Base-by-base conservation (phyloP, 768 basidiomycete genomes). In the Tricholoma matsutake region DNA sequence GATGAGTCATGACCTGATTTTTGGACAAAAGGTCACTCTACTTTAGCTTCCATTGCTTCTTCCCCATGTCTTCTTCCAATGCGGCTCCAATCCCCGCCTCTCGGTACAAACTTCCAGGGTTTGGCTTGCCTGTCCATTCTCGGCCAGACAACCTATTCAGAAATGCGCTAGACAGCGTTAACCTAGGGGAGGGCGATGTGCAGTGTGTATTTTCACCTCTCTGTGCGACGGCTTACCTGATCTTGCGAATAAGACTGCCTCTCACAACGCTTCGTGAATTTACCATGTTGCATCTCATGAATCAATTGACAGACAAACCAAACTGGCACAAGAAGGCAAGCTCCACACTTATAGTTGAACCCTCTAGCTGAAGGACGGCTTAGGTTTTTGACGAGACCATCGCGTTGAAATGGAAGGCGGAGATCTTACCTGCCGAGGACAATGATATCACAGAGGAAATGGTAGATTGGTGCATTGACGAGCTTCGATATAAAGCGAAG, bases 391-490 rank as follows among this genome's bases (percentile, higher is more conserved):
- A 43, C 14, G 41, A 57, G 31, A 18, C 39, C 20, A 29, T 43
- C 32, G 32, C 28, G 18, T 57, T 28, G 10, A 57, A 57, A 8
- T 37, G 56, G 56, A 57, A 37, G 32, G 39, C 39, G 9, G 56
- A 57, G 32, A 25, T 20, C 2, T 57, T 57, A 29, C 28, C 56
- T n/a, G 39, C 28, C 8, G 32, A 31, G 25, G 53, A 22, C 18
- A 37, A 18, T 4, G 58, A 49, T 54, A 31, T 62, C n/a, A 54
- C 64, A 32, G 57, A 59, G 25, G 22, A 43, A 9, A 66, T 69
- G 67, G 59, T 65, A 10, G 53, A 59, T 35, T 66, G 63, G 60
- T 65, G 65, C 39, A 66, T 69, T 29, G 62, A 56, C 6, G 68
- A 69, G 52, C 60, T 67, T 16, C 61, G 56, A 32, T 63, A 65